Conservation (phyloP, 139 green algal genomes). For the Astrephomene gubernaculifera region DNA sequence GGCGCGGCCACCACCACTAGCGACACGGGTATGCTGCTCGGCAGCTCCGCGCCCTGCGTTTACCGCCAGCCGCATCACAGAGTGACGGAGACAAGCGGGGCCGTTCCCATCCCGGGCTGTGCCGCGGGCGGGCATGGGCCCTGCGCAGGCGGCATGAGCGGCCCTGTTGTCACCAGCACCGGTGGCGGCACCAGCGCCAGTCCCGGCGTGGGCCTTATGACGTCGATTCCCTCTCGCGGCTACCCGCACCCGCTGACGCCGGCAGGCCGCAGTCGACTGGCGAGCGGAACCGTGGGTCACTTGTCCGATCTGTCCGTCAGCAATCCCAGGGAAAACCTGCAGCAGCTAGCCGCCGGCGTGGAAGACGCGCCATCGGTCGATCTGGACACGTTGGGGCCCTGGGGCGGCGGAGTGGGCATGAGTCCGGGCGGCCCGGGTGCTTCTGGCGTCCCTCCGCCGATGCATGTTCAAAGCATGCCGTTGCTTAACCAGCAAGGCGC, state of each 20-base stretch:
- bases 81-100: neutral
- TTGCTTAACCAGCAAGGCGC: too few species aligned
- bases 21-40: constrained; percentile 6
- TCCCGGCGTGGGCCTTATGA: neutral
- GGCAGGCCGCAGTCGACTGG: constrained; percentile 13
- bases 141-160: too few species aligned
- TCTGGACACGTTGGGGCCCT: neutral
- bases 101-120: neutral
- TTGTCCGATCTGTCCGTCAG: neutral
- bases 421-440: neutral
- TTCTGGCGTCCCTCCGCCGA: neutral
- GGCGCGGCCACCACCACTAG: neutral
- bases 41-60: neutral
- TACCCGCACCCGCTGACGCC: neutral
- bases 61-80: neutral
- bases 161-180: neutral
- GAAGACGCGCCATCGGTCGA: neutral
- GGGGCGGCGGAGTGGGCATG: neutral
- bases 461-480: too few species aligned
- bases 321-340: neutral
- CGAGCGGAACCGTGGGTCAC: neutral
- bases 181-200: neutral
- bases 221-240: neutral
- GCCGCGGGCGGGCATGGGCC: neutral
- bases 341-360: neutral